Percentiles rank a stretch among this genome's conserved stretches.
These are phyloP conservation scores for Gliomastix tumulicola DNA, from an alignment of 2,329 filamentous ascomycete species.

Conservation along the genomic window DNA sequence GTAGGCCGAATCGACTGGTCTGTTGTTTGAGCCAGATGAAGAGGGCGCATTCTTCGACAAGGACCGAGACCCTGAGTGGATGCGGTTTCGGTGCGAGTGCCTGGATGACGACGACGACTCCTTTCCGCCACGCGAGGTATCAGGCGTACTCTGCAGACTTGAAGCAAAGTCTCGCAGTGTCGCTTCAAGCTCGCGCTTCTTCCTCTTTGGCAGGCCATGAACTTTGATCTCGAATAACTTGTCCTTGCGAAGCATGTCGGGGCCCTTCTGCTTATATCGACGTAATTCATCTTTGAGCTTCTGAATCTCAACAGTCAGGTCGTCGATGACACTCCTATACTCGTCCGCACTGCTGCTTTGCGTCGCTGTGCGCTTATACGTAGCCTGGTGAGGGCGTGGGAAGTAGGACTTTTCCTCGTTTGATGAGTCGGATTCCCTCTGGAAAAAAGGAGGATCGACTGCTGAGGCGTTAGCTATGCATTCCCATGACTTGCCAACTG, in stretches of 20 bases:
- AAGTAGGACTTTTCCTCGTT: constrained; percentile 31
- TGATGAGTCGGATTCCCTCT: constrained; percentile 44
- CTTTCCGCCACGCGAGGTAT: constrained; percentile 30
- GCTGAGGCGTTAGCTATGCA: not conserved
- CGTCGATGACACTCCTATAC: constrained; percentile 78
- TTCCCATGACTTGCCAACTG: constrained; percentile 6
- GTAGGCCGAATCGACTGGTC: constrained; percentile 56
- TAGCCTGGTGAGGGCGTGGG: constrained; percentile 19
- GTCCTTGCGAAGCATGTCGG: constrained; percentile 62
- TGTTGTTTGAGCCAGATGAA: constrained; percentile 44
- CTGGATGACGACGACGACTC: constrained; percentile 17
- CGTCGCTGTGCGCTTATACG: too few species aligned
- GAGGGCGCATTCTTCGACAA: constrained; percentile 45
- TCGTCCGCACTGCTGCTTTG: constrained; percentile 63
- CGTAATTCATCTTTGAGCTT: constrained; percentile 66
- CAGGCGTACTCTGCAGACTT: constrained; percentile 45
- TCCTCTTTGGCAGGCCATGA: constrained; percentile 63
- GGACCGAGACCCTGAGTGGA: constrained; percentile 33
- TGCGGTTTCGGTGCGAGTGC: constrained; percentile 26
- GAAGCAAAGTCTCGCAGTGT: constrained; percentile 65
- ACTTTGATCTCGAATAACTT: constrained; percentile 80
- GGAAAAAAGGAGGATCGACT: constrained; percentile 50
- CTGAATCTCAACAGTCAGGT: constrained; percentile 79
- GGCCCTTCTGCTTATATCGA: constrained; percentile 61
- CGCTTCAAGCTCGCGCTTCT: constrained; percentile 71